Base-by-base conservation (phyloP, 768 basidiomycete species). In the Neoboletus magnificus region DNA sequence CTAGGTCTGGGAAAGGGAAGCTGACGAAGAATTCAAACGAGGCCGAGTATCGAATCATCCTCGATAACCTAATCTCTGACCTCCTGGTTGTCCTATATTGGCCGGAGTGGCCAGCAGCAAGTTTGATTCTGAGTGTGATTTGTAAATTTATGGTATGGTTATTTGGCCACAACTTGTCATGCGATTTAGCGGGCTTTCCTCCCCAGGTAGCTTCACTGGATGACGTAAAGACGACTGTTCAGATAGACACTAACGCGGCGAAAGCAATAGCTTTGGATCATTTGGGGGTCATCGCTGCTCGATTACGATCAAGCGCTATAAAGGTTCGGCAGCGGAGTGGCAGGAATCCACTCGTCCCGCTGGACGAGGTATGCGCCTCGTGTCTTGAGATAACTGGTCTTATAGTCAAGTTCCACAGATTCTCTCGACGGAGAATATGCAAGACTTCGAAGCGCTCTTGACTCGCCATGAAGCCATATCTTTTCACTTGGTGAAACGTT, bases 91-190 rank as follows among this genome's bases (percentile, higher is more conserved):
- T 97, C 20, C 76, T 98, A 7, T 94, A 89, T 68, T 91, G 91
- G 84, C 95, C 97, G 0, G 97, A 99, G 71, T 99, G 96, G 94
- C 97, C 97, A 7, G 95, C 91, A 11, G 91, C 97, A 2, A 81
- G 85, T 41, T 72, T 97, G 18, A 77, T 97, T 37, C 73, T 98
- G 36, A 83, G 80, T 42, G 87, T 97, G 45, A 83, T 87, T 8
- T 89, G 86, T 59, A 89, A 86, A 67, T 87, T 86, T 61, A 91
- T 98, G 91, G 95, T 93, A 56, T 11, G 79, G 61, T 15, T 25
- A 8, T 32, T 50, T 18, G 41, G 47, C 39, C 35, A 39, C 13
- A 6, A 15, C 4, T 1, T 37, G 16, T 35, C 16, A n/a, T 15
- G 11, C 5, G 32, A 23, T 22, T 29, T 20, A 46, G 51, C 12